Conservation (phyloP, 2,329 filamentous ascomycete species). For the Colletotrichum coccodes region DNA sequence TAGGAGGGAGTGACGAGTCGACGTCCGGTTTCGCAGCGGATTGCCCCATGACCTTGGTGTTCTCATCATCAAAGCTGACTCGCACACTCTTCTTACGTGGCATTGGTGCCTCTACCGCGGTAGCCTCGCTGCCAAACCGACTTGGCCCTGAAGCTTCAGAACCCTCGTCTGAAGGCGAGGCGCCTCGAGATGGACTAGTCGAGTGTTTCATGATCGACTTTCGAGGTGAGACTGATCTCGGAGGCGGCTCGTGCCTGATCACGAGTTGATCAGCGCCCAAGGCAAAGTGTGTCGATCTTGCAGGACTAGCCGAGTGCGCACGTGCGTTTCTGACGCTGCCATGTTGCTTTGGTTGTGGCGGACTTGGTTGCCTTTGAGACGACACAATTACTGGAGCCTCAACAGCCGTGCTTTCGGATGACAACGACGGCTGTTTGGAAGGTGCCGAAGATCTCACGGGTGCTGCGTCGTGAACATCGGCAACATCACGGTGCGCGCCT, state of each 20-base stretch:
- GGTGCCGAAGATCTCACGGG: conserved; percentile 40
- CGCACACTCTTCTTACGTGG: conserved; percentile 72
- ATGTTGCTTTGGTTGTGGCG: conserved; percentile 21
- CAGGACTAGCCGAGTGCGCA: conserved; percentile 69
- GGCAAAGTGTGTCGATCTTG: conserved; percentile 75
- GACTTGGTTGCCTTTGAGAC: conserved; percentile 21
- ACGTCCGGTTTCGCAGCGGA: conserved; percentile 48
- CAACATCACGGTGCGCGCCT: conserved; percentile 20
- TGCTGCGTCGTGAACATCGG: conserved; percentile 45
- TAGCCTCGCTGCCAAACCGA: conserved; percentile 36
- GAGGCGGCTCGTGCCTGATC: conserved; percentile 74
- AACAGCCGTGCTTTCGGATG: conserved; percentile 16
- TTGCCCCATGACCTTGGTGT: conserved; percentile 64
- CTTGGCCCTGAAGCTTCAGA: conserved; percentile 54
- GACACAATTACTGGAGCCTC: conserved; percentile 21
- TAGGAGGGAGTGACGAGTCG: conserved; percentile 51
- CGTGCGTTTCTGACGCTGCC: conserved; percentile 42
- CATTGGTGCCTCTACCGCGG: conserved; percentile 44
- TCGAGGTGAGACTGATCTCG: conserved; percentile 77
- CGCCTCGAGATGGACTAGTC: conserved; percentile 62
- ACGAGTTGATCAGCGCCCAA: conserved; percentile 63
- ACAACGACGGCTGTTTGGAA: conserved; percentile 22
- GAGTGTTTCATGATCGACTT: conserved; percentile 80
- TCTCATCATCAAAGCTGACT: conserved; percentile 82
- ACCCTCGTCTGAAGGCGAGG: conserved; percentile 60